These are phyloP conservation scores for Pseudopyrenochaeta lycopersici DNA, from an alignment of 2,329 filamentous ascomycete species.

Conservation along the genomic window DNA sequence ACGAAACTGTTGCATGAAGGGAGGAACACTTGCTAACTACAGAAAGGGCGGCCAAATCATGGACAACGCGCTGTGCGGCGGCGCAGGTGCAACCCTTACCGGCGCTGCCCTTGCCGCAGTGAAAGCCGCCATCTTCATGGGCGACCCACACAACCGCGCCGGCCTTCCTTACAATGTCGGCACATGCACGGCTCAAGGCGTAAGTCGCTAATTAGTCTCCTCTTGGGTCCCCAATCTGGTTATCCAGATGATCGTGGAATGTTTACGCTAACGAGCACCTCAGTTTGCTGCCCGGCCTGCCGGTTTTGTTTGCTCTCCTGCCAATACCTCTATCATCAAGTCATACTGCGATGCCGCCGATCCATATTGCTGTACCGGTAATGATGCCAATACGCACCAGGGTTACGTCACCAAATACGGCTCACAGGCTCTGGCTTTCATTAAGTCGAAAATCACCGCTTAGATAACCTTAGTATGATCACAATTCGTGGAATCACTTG, in stretches of 20 bases:
- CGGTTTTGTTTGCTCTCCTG: constrained; percentile 65
- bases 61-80: constrained; percentile 69
- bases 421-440: constrained; percentile 66
- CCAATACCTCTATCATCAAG: constrained; percentile 64
- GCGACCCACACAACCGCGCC: constrained; percentile 66
- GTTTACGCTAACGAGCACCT: constrained; percentile 10
- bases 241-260: too few species aligned
- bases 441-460: constrained; percentile 62
- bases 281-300: constrained; percentile 69
- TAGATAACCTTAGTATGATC: constrained; percentile 24
- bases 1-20: neutral
- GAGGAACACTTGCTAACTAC: constrained; percentile 10
- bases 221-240: too few species aligned
- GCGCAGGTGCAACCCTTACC: constrained; percentile 58
- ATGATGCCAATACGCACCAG: constrained; percentile 67
- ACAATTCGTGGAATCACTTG: too few species aligned
- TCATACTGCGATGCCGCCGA: constrained; percentile 72
- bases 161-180: constrained; percentile 69
- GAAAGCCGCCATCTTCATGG: constrained; percentile 72
- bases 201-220: constrained; percentile 56
- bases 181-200: constrained; percentile 66
- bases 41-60: constrained; percentile 69
- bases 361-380: constrained; percentile 73
- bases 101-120: constrained; percentile 63
- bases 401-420: constrained; percentile 71